These are phyloP conservation scores for Exophiala spinifera DNA, from an alignment of 2,329 filamentous ascomycete species.

Conservation along the genomic window DNA sequence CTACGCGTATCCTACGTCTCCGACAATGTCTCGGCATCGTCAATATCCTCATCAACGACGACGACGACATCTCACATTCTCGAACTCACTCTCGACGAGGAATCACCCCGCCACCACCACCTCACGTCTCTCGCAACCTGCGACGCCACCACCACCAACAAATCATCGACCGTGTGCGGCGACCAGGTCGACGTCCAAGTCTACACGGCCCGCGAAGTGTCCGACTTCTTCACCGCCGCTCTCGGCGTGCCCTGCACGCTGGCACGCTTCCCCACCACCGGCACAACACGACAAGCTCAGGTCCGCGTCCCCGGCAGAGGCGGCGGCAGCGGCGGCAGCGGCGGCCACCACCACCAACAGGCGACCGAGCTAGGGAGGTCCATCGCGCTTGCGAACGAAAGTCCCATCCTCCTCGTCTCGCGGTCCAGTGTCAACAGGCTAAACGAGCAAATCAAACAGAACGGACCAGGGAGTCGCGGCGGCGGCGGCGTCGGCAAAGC, in stretches of 20 bases:
- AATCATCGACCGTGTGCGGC: constrained; percentile 72
- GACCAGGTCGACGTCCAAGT: constrained; percentile 69
- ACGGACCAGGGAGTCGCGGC: constrained; percentile 32
- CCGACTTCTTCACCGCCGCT: constrained; percentile 71
- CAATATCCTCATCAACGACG: constrained; percentile 26
- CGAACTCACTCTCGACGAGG: constrained; percentile 56
- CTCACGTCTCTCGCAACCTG: constrained; percentile 36
- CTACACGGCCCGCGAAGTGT: constrained; percentile 65
- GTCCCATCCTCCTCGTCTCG: constrained; percentile 82
- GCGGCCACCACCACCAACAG: constrained; percentile 52
- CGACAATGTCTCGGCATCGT: no score
- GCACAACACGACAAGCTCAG: constrained; percentile 22
- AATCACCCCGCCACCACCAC: constrained; percentile 34
- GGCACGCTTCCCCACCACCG: constrained; percentile 71
- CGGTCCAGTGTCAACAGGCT: constrained; percentile 73
- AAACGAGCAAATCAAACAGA: constrained; percentile 67
- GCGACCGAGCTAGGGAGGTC: constrained; percentile 47
- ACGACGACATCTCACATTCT: constrained; percentile 32
- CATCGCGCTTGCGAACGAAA: constrained; percentile 87
- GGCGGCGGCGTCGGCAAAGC: constrained; percentile 41
- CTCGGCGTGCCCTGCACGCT: constrained; percentile 78
- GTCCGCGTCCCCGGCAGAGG: constrained; percentile 54
- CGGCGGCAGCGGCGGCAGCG: no score
- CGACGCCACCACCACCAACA: constrained; percentile 33
- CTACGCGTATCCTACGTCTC: constrained; percentile 52